Conservation (phyloP, 768 basidiomycete genomes). For the Crucibulum laeve region DNA sequence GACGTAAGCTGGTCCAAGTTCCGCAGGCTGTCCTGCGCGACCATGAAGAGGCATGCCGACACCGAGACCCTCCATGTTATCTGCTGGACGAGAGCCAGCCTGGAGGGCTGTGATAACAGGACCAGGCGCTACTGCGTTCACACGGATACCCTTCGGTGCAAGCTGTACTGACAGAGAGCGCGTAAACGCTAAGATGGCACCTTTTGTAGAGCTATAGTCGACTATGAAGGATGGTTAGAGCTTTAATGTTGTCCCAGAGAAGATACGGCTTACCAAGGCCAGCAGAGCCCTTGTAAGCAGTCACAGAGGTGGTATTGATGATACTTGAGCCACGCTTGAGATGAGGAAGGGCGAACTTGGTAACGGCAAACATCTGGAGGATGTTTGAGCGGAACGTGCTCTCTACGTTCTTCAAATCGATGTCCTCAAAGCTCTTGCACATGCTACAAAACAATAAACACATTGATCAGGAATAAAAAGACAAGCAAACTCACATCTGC, state of each 20-base stretch:
- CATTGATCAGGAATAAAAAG: background rate
- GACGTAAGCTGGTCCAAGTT: constrained; percentile 49
- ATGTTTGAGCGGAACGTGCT: constrained; percentile 57
- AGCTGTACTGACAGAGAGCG: constrained; percentile 49
- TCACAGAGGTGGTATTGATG: constrained; percentile 61
- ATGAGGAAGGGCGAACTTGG: constrained; percentile 54
- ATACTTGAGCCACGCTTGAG: constrained; percentile 54
- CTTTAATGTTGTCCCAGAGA: constrained; percentile 12
- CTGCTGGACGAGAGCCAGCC: constrained; percentile 45
- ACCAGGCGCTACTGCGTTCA: constrained; percentile 50
- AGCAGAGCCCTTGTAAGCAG: constrained; percentile 38
- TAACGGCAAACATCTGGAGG: constrained; percentile 52
- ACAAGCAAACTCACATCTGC: constrained; percentile 27
- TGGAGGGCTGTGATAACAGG: constrained; percentile 58
- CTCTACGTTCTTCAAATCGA: constrained; percentile 48
- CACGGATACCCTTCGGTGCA: constrained; percentile 52
- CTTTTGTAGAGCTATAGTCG: constrained; percentile 59
- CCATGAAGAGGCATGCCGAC: constrained; percentile 46
- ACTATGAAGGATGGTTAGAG: constrained; percentile 11
- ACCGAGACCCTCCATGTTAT: constrained; percentile 53
- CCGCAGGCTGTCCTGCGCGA: constrained; percentile 45
- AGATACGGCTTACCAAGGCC: constrained; percentile 17
- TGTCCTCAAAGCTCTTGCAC: constrained; percentile 38
- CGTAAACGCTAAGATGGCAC: constrained; percentile 54
- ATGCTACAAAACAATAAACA: constrained; percentile 23